Conservation (phyloP, 257 asterid genomes). For the Nicotiana undulata region DNA sequence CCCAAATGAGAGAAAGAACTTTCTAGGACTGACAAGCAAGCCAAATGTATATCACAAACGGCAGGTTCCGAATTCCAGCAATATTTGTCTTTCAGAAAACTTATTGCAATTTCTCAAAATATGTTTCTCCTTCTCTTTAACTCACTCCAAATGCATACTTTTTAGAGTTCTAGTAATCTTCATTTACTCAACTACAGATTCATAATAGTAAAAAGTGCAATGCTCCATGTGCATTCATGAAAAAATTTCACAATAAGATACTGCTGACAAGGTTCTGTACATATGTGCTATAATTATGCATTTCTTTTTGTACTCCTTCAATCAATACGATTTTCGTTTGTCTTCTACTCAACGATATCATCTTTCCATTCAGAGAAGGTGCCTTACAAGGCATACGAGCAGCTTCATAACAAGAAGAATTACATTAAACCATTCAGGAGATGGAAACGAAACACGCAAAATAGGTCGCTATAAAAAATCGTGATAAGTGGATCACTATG, state of each 20-base stretch:
- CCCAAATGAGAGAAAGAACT: slow-evolving; percentile 4
- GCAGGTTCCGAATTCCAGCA: neutral
- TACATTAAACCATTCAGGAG: neutral
- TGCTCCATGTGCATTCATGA: neutral
- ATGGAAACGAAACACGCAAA: neutral
- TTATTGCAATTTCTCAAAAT: neutral
- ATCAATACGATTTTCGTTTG: neutral
- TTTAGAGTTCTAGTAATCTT: neutral
- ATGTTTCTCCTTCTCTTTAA: neutral
- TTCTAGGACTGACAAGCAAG: slow-evolving; percentile 47
- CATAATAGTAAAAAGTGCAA: neutral
- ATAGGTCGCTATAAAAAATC: neutral
- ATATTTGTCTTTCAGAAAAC: neutral
- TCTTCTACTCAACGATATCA: neutral
- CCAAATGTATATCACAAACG: slow-evolving; percentile 11
- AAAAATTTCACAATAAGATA: neutral
- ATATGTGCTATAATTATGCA: neutral
- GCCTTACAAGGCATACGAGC: neutral
- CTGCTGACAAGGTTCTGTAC: neutral
- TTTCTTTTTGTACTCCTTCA: neutral
- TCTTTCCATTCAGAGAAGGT: neutral
- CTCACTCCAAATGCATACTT: neutral
- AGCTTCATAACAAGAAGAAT: neutral
- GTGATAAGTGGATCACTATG: neutral
- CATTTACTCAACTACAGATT: neutral